Conservation (phyloP, 441 rosid species). For the Adansonia rubrostipa region DNA sequence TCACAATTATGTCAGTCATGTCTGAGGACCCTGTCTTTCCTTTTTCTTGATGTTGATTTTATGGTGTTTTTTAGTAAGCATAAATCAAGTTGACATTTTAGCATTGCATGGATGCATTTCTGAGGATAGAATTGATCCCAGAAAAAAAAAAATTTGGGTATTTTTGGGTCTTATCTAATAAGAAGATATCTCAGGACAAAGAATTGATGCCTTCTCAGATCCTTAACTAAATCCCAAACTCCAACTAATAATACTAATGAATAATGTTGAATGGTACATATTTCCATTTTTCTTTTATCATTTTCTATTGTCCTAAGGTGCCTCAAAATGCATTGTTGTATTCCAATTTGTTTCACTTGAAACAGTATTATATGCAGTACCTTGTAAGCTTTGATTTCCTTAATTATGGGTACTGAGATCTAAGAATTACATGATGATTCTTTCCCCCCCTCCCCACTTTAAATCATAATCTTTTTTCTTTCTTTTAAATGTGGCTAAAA, state of each 20-base stretch:
- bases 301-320: constrained; percentile 36
- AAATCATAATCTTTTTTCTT: neutral
- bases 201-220: constrained; percentile 26
- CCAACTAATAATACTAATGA: neutral
- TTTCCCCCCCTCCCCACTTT: neutral
- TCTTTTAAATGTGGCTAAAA: neutral
- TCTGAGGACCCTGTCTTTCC: constrained; percentile 10
- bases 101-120: constrained; percentile 7
- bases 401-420: constrained; percentile 15
- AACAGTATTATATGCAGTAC: constrained; percentile 4
- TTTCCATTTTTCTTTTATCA: constrained; percentile 23
- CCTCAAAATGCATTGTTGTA: constrained; percentile 26
- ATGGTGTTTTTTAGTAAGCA: constrained; percentile 16
- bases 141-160: neutral
- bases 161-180: constrained; percentile 8
- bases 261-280: constrained; percentile 12
- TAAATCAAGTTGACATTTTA: constrained; percentile 5
- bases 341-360: constrained; percentile 28
- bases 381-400: neutral
- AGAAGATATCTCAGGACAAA: constrained; percentile 21
- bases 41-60: constrained; percentile 15
- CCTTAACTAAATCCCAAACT: constrained; percentile 27
- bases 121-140: constrained; percentile 16
- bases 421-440: constrained; percentile 21
- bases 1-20: constrained; percentile 2